Evolutionary conservation across 177 flowering plant genomes (phyloP), one percentile per base, ranked within the genome.

Genomic region (Tripterygium wilfordii): DNA sequence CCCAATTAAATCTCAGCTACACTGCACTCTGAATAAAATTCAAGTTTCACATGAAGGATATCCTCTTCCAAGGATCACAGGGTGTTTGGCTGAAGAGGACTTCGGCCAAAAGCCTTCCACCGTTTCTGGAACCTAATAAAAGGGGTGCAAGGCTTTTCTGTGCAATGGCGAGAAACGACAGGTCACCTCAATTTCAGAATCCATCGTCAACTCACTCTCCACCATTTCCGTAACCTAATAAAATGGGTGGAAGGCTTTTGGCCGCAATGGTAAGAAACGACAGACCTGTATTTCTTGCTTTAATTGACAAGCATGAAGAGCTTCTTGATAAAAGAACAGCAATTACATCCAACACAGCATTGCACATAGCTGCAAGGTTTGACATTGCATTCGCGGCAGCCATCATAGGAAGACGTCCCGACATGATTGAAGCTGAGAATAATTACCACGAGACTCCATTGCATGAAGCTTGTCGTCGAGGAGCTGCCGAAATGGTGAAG

Each of bases 391-490:
- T 48, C 28, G 51, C 35, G 28, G 18, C 10, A 3, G 28, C 32
- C 6, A 48, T 48, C n/a, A n/a, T 32, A 2, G 8, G 8, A 13
- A 32, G 32, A 28, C 4, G 35, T 13, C 51, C 51, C 6, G 0
- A 33, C 2, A 18, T 33, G 51, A 28, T 33, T 20, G 40, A 6
- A 20, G 29, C 39, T 15, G 23, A 18, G 42, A 49, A 49, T 17
- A 36, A 17, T 22, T 17, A 8, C 22, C 1, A 10, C 10, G 53
- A 37, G 23, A 49, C 53, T 19, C 53, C 53, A 17, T n/a, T 36
- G 15, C 53, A 37, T 37, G 43, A 36, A 17, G 53, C 53, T 14
- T 25, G 53, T 37, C 33, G 53, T 10, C 8, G 7, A 17, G 43
- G 53, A 10, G 23, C 36, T 25, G 30, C 5, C 16, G 13, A 49